Percentiles rank a stretch among this genome's conserved stretches.
phyloP scores from a whole-genome alignment of 176 grass and related monocot genomes.

The Eremochloa ophiuroides region DNA sequence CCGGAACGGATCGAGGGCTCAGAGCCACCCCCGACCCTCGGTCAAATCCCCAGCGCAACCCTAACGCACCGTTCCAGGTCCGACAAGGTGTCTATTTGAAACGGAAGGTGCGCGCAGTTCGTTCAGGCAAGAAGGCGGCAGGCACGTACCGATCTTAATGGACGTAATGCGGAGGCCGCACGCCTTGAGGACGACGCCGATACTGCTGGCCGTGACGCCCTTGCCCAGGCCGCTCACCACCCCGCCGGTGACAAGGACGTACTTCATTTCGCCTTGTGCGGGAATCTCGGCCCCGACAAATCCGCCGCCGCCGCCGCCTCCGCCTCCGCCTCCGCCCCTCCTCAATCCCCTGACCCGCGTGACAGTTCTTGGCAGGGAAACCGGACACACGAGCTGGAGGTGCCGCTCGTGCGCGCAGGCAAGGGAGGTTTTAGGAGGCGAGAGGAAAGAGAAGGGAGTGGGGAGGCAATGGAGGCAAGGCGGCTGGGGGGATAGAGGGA shows the following conservation, averaged over 20 bases:
- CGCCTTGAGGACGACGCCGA: conserved; percentile 63
- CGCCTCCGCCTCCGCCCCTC: background rate
- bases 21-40: background rate
- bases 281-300: background rate
- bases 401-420: background rate
- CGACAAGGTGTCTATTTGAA: background rate
- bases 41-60: background rate
- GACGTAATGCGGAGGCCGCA: conserved; percentile 71
- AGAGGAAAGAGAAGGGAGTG: background rate
- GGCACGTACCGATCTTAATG: conserved; percentile 61
- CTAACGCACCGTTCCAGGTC: background rate
- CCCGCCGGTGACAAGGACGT: conserved; percentile 69
- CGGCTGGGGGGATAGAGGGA: conserved; percentile 8
- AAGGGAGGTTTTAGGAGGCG: conserved; percentile 25
- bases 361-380: background rate
- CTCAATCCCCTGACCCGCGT: background rate
- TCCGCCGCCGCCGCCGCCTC: conserved; percentile 5
- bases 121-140: background rate
- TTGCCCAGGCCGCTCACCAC: conserved; percentile 64
- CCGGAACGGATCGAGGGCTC: conserved; percentile 33
- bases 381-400: background rate
- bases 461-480: conserved; percentile 23
- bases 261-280: conserved; percentile 48
- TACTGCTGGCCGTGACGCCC: conserved; percentile 67
- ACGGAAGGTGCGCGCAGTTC: background rate